Evolutionary conservation across 2,329 filamentous ascomycete species (phyloP).

Genomic region (Helotiales sp.): DNA sequence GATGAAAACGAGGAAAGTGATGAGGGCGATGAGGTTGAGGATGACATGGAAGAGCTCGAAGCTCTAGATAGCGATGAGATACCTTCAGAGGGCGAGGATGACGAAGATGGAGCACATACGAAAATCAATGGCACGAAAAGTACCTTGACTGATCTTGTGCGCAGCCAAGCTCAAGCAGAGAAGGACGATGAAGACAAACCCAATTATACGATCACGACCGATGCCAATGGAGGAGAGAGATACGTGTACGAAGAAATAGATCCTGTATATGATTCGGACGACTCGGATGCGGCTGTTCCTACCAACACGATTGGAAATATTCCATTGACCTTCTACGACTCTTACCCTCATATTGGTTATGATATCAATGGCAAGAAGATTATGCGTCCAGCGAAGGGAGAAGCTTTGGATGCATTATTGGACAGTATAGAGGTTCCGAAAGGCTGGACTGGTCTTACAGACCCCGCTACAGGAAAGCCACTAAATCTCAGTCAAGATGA

Average conservation of each 20-base stretch:
- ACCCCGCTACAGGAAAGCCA: constrained; percentile 91
- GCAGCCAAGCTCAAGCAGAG: neutral
- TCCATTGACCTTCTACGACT: constrained; percentile 91
- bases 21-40: constrained; percentile 43
- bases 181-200: constrained; percentile 42
- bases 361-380: constrained; percentile 99
- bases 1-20: constrained; percentile 46
- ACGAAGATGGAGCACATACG: constrained; percentile 37
- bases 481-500: constrained; percentile 85
- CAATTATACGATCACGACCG: constrained; percentile 62
- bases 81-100: constrained; percentile 40
- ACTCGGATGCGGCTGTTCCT: constrained; percentile 77
- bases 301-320: constrained; percentile 96
- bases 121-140: constrained; percentile 42
- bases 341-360: constrained; percentile 97
- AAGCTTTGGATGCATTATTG: constrained; percentile 88
- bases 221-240: constrained; percentile 86
- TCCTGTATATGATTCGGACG: constrained; percentile 93
- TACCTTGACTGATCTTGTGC: constrained; percentile 29
- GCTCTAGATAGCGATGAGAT: constrained; percentile 51
- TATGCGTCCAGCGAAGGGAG: constrained; percentile 89
- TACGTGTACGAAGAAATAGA: constrained; percentile 95
- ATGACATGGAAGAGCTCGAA: constrained; percentile 40
- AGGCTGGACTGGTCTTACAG: constrained; percentile 95
- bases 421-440: constrained; percentile 97